These are phyloP conservation scores for Populus hybrid DNA, from an alignment of 441 rosid species.

Conservation along the genomic window DNA sequence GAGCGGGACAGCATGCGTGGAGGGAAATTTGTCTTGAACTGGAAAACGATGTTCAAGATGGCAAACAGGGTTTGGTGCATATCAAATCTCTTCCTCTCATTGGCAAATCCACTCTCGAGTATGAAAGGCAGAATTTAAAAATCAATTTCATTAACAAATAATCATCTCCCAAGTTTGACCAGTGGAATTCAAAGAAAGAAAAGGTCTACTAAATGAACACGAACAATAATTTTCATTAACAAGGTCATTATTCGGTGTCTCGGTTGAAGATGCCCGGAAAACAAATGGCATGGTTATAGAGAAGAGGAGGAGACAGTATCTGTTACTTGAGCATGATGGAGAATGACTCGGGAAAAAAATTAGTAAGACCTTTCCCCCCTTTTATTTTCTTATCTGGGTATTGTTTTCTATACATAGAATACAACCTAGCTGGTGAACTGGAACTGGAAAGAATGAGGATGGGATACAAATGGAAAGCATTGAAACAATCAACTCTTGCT, in stretches of 20 bases:
- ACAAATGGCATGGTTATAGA: not conserved
- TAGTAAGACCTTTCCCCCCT: not conserved
- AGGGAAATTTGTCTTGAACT: no score
- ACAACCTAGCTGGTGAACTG: not conserved
- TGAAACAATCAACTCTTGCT: not conserved
- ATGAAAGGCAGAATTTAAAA: no score
- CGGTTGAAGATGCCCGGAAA: not conserved
- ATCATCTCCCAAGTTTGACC: not conserved
- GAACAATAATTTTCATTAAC: not conserved
- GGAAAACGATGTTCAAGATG: no score
- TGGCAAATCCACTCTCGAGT: no score
- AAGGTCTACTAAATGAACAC: not conserved
- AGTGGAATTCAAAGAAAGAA: not conserved
- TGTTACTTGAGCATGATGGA: not conserved
- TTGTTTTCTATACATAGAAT: not conserved
- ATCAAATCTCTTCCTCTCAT: no score
- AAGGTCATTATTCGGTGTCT: not conserved
- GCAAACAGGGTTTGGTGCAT: no score
- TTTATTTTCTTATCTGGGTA: not conserved
- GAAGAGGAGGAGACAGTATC: not conserved
- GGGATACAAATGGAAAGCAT: not conserved
- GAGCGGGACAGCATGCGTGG: no score
- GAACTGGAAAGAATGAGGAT: not conserved
- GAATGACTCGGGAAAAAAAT: not conserved
- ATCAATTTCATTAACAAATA: no score